A percentile compares a stretch with the other conserved stretches of the same genome.
phyloP scores from a whole-genome alignment of 2,329 filamentous ascomycete species.

The Colletotrichum cuscutae region DNA sequence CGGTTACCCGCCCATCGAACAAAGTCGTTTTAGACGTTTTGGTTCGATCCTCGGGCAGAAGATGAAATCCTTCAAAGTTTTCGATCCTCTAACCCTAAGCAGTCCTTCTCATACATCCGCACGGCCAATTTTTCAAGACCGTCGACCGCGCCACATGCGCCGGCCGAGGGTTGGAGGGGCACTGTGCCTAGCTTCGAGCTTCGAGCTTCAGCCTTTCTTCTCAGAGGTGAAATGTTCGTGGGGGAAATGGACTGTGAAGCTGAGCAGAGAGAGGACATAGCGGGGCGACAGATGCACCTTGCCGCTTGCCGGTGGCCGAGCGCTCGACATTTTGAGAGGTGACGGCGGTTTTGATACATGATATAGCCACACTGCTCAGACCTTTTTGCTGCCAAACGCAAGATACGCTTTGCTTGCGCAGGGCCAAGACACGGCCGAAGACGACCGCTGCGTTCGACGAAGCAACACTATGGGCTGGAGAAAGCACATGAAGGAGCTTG shows the following conservation, averaged over 20 bases:
- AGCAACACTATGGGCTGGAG: neutral
- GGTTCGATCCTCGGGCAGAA: constrained; percentile 33
- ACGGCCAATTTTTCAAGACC: constrained; percentile 18
- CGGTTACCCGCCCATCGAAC: neutral
- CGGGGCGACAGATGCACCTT: constrained; percentile 12
- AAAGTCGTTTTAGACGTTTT: constrained; percentile 18
- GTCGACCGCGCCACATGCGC: constrained; percentile 11
- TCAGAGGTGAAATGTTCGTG: neutral
- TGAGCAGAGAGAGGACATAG: constrained; percentile 5
- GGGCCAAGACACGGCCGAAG: constrained; percentile 31
- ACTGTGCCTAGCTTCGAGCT: neutral
- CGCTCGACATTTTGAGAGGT: neutral
- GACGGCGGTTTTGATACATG: constrained; percentile 10
- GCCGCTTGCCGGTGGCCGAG: constrained; percentile 25
- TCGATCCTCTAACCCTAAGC: neutral
- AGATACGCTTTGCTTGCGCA: constrained; percentile 34
- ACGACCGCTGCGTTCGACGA: constrained; percentile 10
- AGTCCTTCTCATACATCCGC: constrained; percentile 20
- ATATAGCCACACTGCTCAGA: constrained; percentile 32
- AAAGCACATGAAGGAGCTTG: neutral
- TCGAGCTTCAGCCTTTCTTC: neutral
- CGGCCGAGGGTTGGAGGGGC: constrained; percentile 1
- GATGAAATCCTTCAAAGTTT: constrained; percentile 27
- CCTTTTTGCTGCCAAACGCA: constrained; percentile 29
- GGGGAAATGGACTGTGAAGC: neutral